phyloP scores from a whole-genome alignment of 495 filamentous ascomycete genomes.

The Podospora fimiseda region DNA sequence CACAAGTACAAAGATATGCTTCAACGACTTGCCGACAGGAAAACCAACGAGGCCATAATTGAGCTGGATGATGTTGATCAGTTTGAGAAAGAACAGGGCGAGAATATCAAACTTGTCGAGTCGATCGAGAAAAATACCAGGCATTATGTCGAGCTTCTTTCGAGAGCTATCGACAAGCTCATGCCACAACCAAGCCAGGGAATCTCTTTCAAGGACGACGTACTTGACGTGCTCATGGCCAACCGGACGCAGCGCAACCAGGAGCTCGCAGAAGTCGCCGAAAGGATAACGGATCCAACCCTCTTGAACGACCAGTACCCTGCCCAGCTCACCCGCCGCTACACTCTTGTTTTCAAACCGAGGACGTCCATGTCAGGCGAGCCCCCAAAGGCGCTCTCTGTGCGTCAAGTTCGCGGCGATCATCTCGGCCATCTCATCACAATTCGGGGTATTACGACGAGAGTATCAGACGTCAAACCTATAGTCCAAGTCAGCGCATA shows the following conservation, averaged over 20 bases:
- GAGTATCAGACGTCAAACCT: conserved; percentile 96
- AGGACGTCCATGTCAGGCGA: conserved; percentile 63
- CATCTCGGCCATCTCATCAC: conserved; percentile 92
- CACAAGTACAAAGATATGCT: conserved; percentile 88
- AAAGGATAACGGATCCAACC: conserved; percentile 58
- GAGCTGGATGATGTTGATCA: conserved; percentile 83
- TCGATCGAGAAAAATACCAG: conserved; percentile 87
- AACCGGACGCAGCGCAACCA: conserved; percentile 84
- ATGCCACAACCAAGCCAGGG: conserved; percentile 76
- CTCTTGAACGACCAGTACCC: conserved; percentile 67
- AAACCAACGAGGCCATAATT: conserved; percentile 66
- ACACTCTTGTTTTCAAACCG: conserved; percentile 93
- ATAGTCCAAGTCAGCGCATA: conserved; percentile 96
- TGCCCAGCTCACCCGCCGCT: conserved; percentile 83
- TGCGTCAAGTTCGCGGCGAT: conserved; percentile 85
- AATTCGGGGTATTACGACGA: conserved; percentile 86
- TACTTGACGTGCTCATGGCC: conserved; percentile 91
- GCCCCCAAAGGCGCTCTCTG: conserved; percentile 79
- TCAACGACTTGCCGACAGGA: conserved; percentile 78
- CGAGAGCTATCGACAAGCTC: conserved; percentile 77
- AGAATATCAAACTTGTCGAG: conserved; percentile 70
- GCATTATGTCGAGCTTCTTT: conserved; percentile 89
- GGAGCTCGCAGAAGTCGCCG: conserved; percentile 58
- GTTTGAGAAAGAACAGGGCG: conserved; percentile 65
- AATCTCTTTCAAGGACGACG: conserved; percentile 91